Evolutionary conservation across 2,329 filamentous ascomycete genomes (phyloP).

Genomic region (Cordyceps pruinosa): DNA sequence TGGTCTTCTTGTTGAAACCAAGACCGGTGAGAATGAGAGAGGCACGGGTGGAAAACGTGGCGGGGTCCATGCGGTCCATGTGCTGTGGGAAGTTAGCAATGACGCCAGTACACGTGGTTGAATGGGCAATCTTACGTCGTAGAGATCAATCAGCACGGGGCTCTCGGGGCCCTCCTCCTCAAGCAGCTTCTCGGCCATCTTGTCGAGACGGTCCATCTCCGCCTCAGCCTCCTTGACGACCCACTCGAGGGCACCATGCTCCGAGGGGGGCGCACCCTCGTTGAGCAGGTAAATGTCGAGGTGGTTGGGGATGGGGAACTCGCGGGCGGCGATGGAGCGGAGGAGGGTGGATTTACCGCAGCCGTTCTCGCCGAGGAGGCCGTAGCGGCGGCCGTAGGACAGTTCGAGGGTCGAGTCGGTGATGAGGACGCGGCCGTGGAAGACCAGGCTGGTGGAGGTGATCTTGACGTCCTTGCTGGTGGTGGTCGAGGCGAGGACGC

Average conservation of each 20-base stretch:
- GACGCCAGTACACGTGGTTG: neutral
- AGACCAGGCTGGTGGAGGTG: slow-evolving; percentile 84
- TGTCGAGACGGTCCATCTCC: slow-evolving; percentile 86
- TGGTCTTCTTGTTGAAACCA: slow-evolving; percentile 97
- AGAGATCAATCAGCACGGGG: slow-evolving; percentile 84
- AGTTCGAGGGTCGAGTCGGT: slow-evolving; percentile 91
- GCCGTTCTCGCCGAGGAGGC: slow-evolving; percentile 95
- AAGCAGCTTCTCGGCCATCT: slow-evolving; percentile 79
- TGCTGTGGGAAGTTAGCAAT: slow-evolving; percentile 49
- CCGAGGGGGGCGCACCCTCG: slow-evolving; percentile 84
- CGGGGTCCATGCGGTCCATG: slow-evolving; percentile 98
- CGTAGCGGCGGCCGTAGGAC: slow-evolving; percentile 87
- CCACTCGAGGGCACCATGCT: slow-evolving; percentile 92
- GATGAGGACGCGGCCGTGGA: slow-evolving; percentile 95
- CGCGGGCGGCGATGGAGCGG: slow-evolving; percentile 87
- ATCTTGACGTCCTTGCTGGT: slow-evolving; percentile 96
- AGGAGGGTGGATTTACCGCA: slow-evolving; percentile 98
- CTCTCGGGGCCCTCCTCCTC: slow-evolving; percentile 90
- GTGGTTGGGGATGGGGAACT: slow-evolving; percentile 93
- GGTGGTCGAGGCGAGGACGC: slow-evolving; percentile 80
- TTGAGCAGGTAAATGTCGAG: slow-evolving; percentile 98
- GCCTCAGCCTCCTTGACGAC: slow-evolving; percentile 90
- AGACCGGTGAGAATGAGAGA: slow-evolving; percentile 97
- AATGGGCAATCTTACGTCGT: slow-evolving; percentile 62
- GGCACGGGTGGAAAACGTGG: slow-evolving; percentile 90